Conservation (phyloP, 2,329 filamentous ascomycete genomes). For the Orbilia javanica region DNA sequence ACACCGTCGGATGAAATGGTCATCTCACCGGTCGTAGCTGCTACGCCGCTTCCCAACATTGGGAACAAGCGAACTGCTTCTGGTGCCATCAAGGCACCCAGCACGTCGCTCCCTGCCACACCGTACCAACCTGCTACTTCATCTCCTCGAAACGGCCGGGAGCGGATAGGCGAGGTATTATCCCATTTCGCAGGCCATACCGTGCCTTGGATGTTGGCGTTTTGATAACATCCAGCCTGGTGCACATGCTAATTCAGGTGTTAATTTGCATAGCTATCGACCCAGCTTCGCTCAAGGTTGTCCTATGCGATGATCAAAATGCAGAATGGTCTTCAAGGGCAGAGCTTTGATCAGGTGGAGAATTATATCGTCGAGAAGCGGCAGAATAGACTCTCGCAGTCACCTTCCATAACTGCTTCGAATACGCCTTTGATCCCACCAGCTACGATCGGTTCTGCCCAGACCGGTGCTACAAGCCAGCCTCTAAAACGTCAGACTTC, state of each 20-base stretch:
- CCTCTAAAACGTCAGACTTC: constrained; percentile 51
- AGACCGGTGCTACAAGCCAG: constrained; percentile 29
- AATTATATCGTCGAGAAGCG: constrained; percentile 42
- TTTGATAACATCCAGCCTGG: constrained; percentile 5
- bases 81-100: constrained; percentile 51
- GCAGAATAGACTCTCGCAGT: constrained; percentile 51
- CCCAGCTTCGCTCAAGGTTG: constrained; percentile 49
- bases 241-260: constrained; percentile 35
- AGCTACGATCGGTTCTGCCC: constrained; percentile 20
- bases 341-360: constrained; percentile 55
- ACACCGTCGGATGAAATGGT: constrained; percentile 34
- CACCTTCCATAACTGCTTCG: constrained; percentile 36
- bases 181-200: constrained; percentile 32
- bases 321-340: constrained; percentile 56
- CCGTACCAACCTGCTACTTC: constrained; percentile 49
- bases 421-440: constrained; percentile 35
- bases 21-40: constrained; percentile 36
- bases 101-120: constrained; percentile 51
- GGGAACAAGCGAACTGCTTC: constrained; percentile 54
- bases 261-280: constrained; percentile 45
- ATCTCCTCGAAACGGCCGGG: constrained; percentile 52
- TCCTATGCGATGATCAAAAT: constrained; percentile 58
- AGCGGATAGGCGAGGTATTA: constrained; percentile 58
- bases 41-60: constrained; percentile 38
- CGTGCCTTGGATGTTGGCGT: background rate